Evolutionary conservation across 345 rosid species (phyloP).

Genomic region (Linum lewisii): DNA sequence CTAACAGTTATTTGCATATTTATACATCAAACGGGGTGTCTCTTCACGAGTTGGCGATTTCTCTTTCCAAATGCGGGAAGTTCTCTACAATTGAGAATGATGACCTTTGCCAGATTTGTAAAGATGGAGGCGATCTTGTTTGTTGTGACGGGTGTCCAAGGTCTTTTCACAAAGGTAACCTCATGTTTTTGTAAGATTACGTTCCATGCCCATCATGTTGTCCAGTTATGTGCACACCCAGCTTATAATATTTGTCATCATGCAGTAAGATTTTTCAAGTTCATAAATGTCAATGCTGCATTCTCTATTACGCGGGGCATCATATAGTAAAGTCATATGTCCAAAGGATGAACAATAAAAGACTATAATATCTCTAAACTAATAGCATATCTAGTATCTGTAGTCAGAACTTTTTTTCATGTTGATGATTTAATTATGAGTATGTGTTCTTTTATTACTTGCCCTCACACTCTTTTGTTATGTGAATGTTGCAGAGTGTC

Average conservation of each 20-base stretch:
- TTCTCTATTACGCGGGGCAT: neutral
- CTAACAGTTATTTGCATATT: slow-evolving; percentile 76
- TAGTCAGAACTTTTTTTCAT: too few species aligned
- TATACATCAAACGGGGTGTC: slow-evolving; percentile 96
- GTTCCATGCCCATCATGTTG: neutral
- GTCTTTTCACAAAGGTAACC: slow-evolving; percentile 83
- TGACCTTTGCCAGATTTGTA: slow-evolving; percentile 76
- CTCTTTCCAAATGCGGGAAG: slow-evolving; percentile 65
- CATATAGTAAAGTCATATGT: too few species aligned
- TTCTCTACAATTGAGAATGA: slow-evolving; percentile 72
- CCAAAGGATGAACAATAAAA: too few species aligned
- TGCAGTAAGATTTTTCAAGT: neutral
- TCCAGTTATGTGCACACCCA: slow-evolving; percentile 4
- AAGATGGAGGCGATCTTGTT: slow-evolving; percentile 92
- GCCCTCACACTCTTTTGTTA: neutral
- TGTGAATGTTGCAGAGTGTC: slow-evolving; percentile 50
- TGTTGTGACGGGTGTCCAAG: slow-evolving; percentile 96
- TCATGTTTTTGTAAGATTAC: neutral
- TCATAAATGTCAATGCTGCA: neutral
- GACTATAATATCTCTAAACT: too few species aligned
- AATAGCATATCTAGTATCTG: too few species aligned
- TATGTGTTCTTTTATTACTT: too few species aligned
- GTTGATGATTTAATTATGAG: too few species aligned
- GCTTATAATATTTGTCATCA: neutral
- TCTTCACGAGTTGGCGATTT: slow-evolving; percentile 85